These are phyloP conservation scores for Chalara sp. DNA, from an alignment of 2,329 filamentous ascomycete genomes.

Conservation along the genomic window DNA sequence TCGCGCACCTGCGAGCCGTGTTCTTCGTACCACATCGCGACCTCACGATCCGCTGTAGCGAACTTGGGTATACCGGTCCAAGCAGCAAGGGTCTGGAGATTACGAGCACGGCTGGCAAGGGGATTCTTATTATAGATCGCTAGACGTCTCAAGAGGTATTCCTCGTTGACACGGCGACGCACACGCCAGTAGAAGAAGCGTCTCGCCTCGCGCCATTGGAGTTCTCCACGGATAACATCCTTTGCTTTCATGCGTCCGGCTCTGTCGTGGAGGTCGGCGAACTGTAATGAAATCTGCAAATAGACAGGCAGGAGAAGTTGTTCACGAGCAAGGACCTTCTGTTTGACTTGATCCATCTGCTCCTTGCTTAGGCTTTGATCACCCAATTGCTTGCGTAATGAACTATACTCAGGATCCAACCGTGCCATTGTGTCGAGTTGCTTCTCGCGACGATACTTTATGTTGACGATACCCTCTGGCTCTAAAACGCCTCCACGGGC, in stretches of 20 bases:
- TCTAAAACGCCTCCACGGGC: conserved; percentile 94
- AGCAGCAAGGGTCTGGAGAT: conserved; percentile 70
- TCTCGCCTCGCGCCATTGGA: conserved; percentile 83
- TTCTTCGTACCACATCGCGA: conserved; percentile 94
- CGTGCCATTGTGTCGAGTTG: conserved; percentile 97
- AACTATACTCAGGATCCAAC: conserved; percentile 75
- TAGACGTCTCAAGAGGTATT: conserved; percentile 93
- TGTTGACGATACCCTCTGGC: conserved; percentile 95
- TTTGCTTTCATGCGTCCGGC: conserved; percentile 98
- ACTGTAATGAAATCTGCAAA: conserved; percentile 90
- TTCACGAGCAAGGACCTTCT: conserved; percentile 78
- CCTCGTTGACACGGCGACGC: conserved; percentile 91
- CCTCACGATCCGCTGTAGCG: conserved; percentile 70
- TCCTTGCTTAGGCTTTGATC: conserved; percentile 62
- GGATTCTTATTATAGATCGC: conserved; percentile 37
- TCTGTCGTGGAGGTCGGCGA: conserved; percentile 94
- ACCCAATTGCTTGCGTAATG: conserved; percentile 72
- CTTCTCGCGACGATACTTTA: conserved; percentile 97
- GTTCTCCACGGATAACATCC: conserved; percentile 76
- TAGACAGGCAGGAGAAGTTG: conserved; percentile 88
- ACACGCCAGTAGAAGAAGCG: conserved; percentile 99
- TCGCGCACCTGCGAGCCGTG: conserved; percentile 76
- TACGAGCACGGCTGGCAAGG: conserved; percentile 49
- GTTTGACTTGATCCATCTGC: conserved; percentile 71
- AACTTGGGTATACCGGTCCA: conserved; percentile 79